These are phyloP conservation scores for Puya raimondii DNA, from an alignment of 176 grass and related monocot species.

Conservation along the genomic window DNA sequence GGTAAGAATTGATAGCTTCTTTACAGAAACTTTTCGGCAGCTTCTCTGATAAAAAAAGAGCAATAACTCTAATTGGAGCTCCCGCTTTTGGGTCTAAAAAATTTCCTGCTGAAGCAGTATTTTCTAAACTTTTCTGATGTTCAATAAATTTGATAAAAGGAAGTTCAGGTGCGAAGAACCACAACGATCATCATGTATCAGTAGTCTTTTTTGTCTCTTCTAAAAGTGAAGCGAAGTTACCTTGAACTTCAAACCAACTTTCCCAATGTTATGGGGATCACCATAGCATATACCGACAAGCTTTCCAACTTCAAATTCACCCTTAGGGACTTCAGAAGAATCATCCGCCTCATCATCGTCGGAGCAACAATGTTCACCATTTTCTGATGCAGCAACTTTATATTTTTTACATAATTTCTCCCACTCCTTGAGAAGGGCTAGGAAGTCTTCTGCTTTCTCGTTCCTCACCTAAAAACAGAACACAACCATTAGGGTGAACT, in stretches of 20 bases:
- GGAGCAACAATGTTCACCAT: not conserved
- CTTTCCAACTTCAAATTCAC: slow-evolving; percentile 55
- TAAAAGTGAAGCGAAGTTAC: slow-evolving; percentile 13
- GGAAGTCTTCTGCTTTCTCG: slow-evolving; percentile 67
- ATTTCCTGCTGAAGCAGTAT: too few species aligned
- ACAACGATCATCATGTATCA: too few species aligned
- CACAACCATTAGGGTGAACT: not conserved
- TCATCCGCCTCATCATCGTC: slow-evolving; percentile 27
- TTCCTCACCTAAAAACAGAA: slow-evolving; percentile 46
- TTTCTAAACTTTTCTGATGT: too few species aligned
- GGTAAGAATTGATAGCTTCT: too few species aligned
- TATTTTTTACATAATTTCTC: slow-evolving; percentile 35
- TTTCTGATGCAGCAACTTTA: slow-evolving; percentile 1
- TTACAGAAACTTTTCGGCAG: too few species aligned
- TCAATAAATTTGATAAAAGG: too few species aligned
- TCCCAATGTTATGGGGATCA: slow-evolving; percentile 32
- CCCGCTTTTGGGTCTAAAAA: too few species aligned
- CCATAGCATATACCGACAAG: slow-evolving; percentile 53
- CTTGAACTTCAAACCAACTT: slow-evolving; percentile 52
- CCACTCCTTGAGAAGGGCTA: slow-evolving; percentile 55
- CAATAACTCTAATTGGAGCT: too few species aligned
- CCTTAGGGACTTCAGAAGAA: slow-evolving; percentile 26
- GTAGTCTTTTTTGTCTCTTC: too few species aligned
- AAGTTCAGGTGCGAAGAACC: too few species aligned
- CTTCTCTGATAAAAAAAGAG: too few species aligned